Evolutionary conservation across 208 protist species (phyloP), one percentile per base, ranked within the genome.

Genomic region (Wallacemonas rigidus): DNA sequence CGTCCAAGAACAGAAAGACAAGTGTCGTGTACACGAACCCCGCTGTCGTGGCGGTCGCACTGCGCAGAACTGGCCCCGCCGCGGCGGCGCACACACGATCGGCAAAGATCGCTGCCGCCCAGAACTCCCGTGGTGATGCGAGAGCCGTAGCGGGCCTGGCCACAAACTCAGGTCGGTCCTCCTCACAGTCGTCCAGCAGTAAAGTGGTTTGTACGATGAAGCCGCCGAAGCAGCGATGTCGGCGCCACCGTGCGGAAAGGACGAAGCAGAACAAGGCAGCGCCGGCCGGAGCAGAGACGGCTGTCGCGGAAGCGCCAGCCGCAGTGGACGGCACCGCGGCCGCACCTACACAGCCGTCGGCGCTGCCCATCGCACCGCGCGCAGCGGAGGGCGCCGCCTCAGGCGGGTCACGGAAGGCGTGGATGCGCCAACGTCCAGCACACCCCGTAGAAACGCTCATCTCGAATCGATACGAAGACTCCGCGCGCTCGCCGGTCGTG

Each of bases 191-290:
- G 17, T 63, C 57, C 12, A 53, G 41, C 3, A 65, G 8, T 12
- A 65, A 65, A 17, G 60, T 48, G 40, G 17, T 51, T 14, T 53
- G n/a, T 41, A 65, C 60, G 41, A 65, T 65, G 60, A 65, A 65
- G 60, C 60, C 60, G 39, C 60, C 40, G n/a, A 48, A 45, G 60
- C 38, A 44, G 15, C 60, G 60, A 3, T 45, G 60, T 45, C 60
- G 60, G 11, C 60, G 53, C 17, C 53, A 35, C 15, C 53, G 53
- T 8, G 53, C 53, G 8, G 15, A 57, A 17, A 8, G 53, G 14
- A 7, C 53, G 15, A 35, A 17, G 53, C 53, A 7, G 53, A 57
- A 6, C 53, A 62, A 38, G 36, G 48, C 48, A 9, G 15, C 48
- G 48, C 48, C 48, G 9, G 48, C 48, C 11, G 11, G 1, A 53